These are phyloP conservation scores for Sclerotiophoma versabilis DNA, from an alignment of 2,329 filamentous ascomycete species.

Conservation along the genomic window DNA sequence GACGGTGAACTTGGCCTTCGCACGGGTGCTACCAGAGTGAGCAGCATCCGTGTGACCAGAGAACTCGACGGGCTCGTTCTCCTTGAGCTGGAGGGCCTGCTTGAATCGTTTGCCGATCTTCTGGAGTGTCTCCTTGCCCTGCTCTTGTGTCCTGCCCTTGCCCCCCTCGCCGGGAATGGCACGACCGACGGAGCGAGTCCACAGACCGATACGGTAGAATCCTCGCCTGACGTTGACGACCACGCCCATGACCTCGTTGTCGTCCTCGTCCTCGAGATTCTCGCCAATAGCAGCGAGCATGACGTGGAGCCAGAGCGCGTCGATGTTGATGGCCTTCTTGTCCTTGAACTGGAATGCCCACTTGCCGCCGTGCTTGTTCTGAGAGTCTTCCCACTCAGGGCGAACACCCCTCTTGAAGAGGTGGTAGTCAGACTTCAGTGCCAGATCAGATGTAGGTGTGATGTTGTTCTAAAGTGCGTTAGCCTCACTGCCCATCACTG, in stretches of 20 bases:
- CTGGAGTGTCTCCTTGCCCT: slow-evolving; percentile 84
- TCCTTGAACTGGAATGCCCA: slow-evolving; percentile 99
- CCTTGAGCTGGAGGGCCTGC: slow-evolving; percentile 81
- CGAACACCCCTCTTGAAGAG: slow-evolving; percentile 98
- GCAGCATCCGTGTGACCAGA: slow-evolving; percentile 95
- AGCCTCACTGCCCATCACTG: slow-evolving; percentile 7
- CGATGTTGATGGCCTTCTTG: slow-evolving; percentile 88
- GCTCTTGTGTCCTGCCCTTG: slow-evolving; percentile 78
- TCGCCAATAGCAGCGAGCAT: slow-evolving; percentile 97
- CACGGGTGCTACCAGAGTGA: slow-evolving; percentile 89
- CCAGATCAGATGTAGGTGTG: slow-evolving; percentile 90
- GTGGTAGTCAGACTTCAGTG: slow-evolving; percentile 98
- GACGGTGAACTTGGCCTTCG: slow-evolving; percentile 91
- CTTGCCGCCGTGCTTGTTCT: slow-evolving; percentile 99
- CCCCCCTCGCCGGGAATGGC: slow-evolving; percentile 76
- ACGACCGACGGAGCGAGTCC: slow-evolving; percentile 94
- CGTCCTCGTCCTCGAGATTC: slow-evolving; percentile 91
- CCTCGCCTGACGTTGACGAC: slow-evolving; percentile 98
- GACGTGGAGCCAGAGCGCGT: slow-evolving; percentile 94
- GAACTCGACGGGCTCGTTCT: slow-evolving; percentile 85
- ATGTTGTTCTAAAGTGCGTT: slow-evolving; percentile 86
- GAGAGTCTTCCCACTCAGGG: slow-evolving; percentile 96
- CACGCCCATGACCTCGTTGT: slow-evolving; percentile 98
- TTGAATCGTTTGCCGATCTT: slow-evolving; percentile 92
- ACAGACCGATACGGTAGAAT: slow-evolving; percentile 96